Conservation (phyloP, 192 early-diverging fungal species). For the Coemansia sp. region DNA sequence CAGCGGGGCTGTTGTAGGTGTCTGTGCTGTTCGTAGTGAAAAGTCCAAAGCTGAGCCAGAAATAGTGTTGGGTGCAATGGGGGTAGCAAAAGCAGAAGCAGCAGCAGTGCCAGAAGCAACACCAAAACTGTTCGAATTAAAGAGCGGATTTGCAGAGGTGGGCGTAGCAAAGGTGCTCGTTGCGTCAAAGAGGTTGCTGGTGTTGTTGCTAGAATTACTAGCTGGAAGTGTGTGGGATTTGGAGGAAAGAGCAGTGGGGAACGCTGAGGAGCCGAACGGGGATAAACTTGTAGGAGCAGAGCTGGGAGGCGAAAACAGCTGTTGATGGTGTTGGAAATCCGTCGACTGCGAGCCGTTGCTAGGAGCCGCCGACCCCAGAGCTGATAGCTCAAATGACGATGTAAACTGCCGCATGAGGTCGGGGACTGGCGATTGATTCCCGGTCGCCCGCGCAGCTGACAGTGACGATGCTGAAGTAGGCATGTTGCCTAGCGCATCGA, state of each 20-base stretch:
- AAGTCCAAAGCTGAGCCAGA: conserved; percentile 1
- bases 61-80: neutral
- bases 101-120: neutral
- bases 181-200: conserved; percentile 4
- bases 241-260: conserved; percentile 25
- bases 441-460: conserved; percentile 10
- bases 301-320: conserved; percentile 3
- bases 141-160: conserved; percentile 1
- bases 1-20: neutral
- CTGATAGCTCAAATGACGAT: conserved; percentile 40
- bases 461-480: conserved; percentile 15
- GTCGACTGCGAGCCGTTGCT: conserved; percentile 18
- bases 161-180: conserved; percentile 23
- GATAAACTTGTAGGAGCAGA: conserved; percentile 24
- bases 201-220: neutral
- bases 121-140: neutral
- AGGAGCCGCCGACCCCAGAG: conserved; percentile 3
- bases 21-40: conserved; percentile 3
- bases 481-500: conserved; percentile 46
- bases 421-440: conserved; percentile 28
- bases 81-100: too few relatives aligned
- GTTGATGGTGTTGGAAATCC: conserved; percentile 16
- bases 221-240: conserved; percentile 16
- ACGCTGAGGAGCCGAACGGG: conserved; percentile 21
- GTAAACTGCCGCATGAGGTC: conserved; percentile 48